These are phyloP conservation scores for Russula abietina DNA, from an alignment of 768 basidiomycete species.

Conservation along the genomic window DNA sequence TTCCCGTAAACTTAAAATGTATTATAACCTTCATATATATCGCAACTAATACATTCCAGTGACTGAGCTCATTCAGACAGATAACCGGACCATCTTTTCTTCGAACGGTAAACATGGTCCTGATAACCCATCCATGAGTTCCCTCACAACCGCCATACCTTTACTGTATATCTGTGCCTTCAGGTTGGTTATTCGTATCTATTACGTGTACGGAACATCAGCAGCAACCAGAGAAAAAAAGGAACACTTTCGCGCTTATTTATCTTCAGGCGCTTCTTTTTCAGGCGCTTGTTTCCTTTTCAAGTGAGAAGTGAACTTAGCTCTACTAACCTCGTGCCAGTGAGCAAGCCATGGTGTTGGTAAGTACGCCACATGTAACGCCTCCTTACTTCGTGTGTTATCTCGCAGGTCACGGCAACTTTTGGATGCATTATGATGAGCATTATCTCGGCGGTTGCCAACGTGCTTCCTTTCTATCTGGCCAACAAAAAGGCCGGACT, in stretches of 20 bases:
- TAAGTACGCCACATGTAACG: slow-evolving; percentile 13
- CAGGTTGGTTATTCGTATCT: neutral
- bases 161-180: neutral
- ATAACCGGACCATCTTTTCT: neutral
- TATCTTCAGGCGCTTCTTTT: slow-evolving; percentile 4
- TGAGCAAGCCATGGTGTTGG: slow-evolving; percentile 10
- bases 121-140: neutral
- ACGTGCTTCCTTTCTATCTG: neutral
- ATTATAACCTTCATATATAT: no score
- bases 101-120: neutral
- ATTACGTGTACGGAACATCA: slow-evolving; percentile 20
- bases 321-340: neutral
- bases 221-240: slow-evolving; percentile 8
- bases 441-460: slow-evolving; percentile 8
- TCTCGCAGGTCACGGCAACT: slow-evolving; percentile 3
- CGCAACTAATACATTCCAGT: no score
- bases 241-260: slow-evolving; percentile 9
- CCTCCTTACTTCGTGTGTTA: neutral
- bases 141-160: slow-evolving; percentile 2
- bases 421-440: neutral
- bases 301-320: neutral
- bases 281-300: slow-evolving; percentile 1
- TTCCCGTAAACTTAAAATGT: no score
- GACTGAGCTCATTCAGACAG: neutral
- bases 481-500: neutral